Conservation (phyloP, 345 rosid species). For the Hibiscus trionum region DNA sequence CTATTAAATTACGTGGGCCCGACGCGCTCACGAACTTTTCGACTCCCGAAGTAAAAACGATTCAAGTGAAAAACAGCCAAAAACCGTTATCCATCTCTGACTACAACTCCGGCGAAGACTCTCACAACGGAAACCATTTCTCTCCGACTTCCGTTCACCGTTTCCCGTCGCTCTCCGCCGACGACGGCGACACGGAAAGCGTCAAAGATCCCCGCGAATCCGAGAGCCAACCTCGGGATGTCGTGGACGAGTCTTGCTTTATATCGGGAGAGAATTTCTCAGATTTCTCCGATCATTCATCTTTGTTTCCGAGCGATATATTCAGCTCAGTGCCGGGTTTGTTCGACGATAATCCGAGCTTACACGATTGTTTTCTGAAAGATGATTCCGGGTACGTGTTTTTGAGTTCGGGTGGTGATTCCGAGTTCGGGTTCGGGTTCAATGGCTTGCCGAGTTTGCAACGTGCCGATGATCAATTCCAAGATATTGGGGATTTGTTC, state of each 20-base stretch:
- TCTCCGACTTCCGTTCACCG: conserved; percentile 84
- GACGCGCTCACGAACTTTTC: conserved; percentile 82
- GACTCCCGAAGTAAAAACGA: conserved; percentile 22
- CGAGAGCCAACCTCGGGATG: conserved; percentile 8
- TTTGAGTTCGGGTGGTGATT: conserved; percentile 19
- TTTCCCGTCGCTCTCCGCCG: conserved; percentile 35
- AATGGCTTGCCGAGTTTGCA: conserved; percentile 41
- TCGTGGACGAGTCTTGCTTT: conserved; percentile 18
- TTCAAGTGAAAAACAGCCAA: background rate
- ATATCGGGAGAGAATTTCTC: conserved; percentile 32
- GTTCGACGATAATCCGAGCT: conserved; percentile 28
- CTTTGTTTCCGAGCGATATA: conserved; percentile 29
- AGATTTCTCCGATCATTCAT: conserved; percentile 31
- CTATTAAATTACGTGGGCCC: conserved; percentile 82
- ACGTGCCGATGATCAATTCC: conserved; percentile 44
- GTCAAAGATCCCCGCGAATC: conserved; percentile 13
- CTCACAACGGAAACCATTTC: conserved; percentile 24
- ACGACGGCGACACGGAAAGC: conserved; percentile 32
- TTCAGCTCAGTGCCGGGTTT: conserved; percentile 42
- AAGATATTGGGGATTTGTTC: conserved; percentile 70
- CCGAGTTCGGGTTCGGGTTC: conserved; percentile 43
- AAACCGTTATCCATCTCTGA: conserved; percentile 21
- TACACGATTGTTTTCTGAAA: conserved; percentile 19
- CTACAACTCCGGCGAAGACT: conserved; percentile 43
- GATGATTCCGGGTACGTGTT: conserved; percentile 34